Percentiles rank a stretch among this genome's conserved stretches.
Conservation (phyloP, 2,329 filamentous ascomycete genomes). For the Aspergillus flavus region DNA sequence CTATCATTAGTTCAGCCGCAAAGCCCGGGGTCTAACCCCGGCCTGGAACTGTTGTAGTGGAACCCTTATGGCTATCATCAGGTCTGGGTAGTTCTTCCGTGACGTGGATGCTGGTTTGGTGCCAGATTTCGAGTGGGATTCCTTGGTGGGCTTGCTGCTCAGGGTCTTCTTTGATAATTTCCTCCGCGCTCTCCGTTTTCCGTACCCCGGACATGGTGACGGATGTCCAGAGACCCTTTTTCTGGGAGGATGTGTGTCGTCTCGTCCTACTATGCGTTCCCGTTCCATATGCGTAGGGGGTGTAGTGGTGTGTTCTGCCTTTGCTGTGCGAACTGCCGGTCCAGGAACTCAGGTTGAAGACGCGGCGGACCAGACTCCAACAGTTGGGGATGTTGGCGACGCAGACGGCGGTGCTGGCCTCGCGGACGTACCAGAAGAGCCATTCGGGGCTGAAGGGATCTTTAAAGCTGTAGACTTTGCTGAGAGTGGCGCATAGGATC, state of each 20-base stretch:
- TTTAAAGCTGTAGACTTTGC: conserved; percentile 2
- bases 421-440: conserved; percentile 5
- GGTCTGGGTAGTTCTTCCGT: not conserved
- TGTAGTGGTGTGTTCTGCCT: not conserved
- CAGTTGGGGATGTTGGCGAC: conserved; percentile 6
- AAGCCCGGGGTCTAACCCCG: not conserved
- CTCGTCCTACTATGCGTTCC: not conserved
- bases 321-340: not conserved
- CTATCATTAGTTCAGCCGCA: not conserved
- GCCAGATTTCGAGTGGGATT: not conserved
- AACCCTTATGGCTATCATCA: not conserved
- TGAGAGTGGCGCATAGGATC: conserved; percentile 6
- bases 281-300: not conserved
- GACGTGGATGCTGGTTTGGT: conserved; percentile 3
- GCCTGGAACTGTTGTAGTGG: not conserved
- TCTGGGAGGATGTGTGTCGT: not conserved
- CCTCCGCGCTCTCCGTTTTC: not conserved
- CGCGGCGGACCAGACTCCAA: conserved; percentile 1
- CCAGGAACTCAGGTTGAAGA: conserved; percentile 1
- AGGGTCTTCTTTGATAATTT: not conserved
- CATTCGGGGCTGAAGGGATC: not conserved
- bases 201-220: not conserved
- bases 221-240: not conserved
- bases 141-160: not conserved
- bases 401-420: conserved; percentile 1